Base-by-base conservation (phyloP, 352 stramenopile genomes). In the Globisporangium splendens region DNA sequence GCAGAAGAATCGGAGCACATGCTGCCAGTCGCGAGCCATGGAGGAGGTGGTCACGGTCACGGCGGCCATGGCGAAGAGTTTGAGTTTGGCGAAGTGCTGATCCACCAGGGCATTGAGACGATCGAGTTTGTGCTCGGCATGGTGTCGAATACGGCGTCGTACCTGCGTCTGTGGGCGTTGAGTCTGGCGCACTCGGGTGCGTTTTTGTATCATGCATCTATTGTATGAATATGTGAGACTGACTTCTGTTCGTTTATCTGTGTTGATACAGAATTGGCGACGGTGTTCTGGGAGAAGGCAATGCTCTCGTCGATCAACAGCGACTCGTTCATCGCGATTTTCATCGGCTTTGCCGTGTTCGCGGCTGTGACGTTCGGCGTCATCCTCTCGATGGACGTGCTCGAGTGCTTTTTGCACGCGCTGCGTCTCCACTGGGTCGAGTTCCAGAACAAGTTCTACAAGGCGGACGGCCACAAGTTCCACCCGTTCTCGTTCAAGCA, bases 371-470 rank as follows among this genome's bases (percentile, higher is more conserved):
- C 97, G 13, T 98, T 99, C 64, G 96, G 90, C 58, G 96, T 99
- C 8, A 93, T 99, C 54, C 76, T 99, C 48, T 95, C 95, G 64
- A 99, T 99, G 97, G 97, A 99, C 76, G 95, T 99, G 60, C 81
- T 99, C n/a, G 97, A 99, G 81, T 99, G 97, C 73, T 99, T 99
- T 77, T 79, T 99, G 52, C 97, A 99, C 75, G 96, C 97, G 14
- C 83, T 99, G 56, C 96, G 97, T 91, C 85, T 99, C 62, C 97
- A 99, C 77, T 99, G 97, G 97, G 83, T 99, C 56, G 97, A 99
- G 80, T 99, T 99, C 80, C 97, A 99, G 79, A 98, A 93, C 84
- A 99, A 99, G 78, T 99, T 99, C 69, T 99, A 98, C 84, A 96
- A 98, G 66, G 97, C 95, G 12, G 96, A 99, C 75, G 97, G 97